Percentiles rank a stretch among this genome's conserved stretches.
These are phyloP conservation scores for Phytophthora tentaculata DNA, from an alignment of 352 stramenopile genomes.

Conservation along the genomic window DNA sequence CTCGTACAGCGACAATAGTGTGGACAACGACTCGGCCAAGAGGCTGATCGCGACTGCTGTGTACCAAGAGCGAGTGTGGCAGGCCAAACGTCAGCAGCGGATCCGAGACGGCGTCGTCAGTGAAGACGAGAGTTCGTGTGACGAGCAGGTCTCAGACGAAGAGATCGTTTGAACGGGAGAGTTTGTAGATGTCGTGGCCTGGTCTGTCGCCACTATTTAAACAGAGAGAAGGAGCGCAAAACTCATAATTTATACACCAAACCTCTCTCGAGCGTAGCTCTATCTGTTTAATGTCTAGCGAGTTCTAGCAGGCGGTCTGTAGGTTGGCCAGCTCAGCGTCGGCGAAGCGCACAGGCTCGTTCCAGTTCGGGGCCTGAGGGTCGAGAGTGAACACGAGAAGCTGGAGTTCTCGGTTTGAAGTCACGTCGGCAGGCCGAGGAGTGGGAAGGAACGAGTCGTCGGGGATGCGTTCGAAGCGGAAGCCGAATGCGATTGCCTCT, in stretches of 20 bases:
- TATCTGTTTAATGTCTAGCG: conserved; percentile 10
- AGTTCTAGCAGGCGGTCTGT: conserved; percentile 55
- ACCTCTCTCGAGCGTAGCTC: conserved; percentile 4
- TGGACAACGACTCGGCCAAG: conserved; percentile 79
- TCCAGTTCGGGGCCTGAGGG: conserved; percentile 37
- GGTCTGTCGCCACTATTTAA: conserved; percentile 41
- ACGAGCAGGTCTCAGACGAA: conserved; percentile 51
- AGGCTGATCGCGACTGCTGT: conserved; percentile 75
- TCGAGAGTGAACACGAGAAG: conserved; percentile 60
- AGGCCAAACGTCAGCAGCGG: conserved; percentile 57
- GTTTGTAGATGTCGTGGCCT: conserved; percentile 33
- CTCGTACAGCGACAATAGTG: conserved; percentile 88
- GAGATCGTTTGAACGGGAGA: conserved; percentile 28
- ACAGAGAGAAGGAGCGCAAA: conserved; percentile 16
- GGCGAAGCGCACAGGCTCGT: conserved; percentile 45
- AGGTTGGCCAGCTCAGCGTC: conserved; percentile 45
- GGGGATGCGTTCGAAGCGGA: conserved; percentile 46
- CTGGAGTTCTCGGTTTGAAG: conserved; percentile 49
- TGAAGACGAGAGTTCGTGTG: conserved; percentile 42
- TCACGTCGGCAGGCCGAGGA: conserved; percentile 48
- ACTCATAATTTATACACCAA: conserved; percentile 43
- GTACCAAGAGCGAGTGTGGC: conserved; percentile 79
- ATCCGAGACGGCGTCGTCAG: conserved; percentile 41
- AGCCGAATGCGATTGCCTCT: conserved; percentile 47
- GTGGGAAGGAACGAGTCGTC: conserved; percentile 47